Conservation (phyloP, 768 basidiomycete species). For the Baorangia bicolor region DNA sequence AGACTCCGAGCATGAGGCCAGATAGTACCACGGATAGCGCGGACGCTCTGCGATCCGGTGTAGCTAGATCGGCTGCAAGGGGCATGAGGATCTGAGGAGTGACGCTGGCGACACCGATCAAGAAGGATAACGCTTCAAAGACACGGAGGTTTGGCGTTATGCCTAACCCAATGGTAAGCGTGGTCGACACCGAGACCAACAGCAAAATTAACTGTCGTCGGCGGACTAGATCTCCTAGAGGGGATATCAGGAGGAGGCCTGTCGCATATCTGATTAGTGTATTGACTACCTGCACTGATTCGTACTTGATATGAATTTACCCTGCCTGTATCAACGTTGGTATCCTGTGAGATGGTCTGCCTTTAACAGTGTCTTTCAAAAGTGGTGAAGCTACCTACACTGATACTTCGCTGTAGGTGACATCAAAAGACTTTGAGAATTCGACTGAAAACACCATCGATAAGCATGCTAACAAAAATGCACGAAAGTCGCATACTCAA, state of each 20-base stretch:
- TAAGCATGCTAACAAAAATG: background rate
- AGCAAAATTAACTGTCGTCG: slow-evolving; percentile 67
- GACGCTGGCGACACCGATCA: slow-evolving; percentile 71
- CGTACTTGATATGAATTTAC: slow-evolving; percentile 34
- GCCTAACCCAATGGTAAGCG: slow-evolving; percentile 70
- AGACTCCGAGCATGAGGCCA: slow-evolving; percentile 67
- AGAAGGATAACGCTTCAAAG: slow-evolving; percentile 68
- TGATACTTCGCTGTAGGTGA: slow-evolving; percentile 38
- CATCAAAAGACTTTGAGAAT: slow-evolving; percentile 40
- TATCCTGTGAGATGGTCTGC: slow-evolving; percentile 39
- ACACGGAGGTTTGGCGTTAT: slow-evolving; percentile 55
- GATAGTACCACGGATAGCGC: slow-evolving; percentile 76
- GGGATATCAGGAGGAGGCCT: slow-evolving; percentile 73
- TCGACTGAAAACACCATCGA: slow-evolving; percentile 19
- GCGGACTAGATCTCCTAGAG: slow-evolving; percentile 80
- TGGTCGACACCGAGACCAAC: slow-evolving; percentile 50
- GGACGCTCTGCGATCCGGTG: slow-evolving; percentile 66
- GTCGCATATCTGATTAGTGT: slow-evolving; percentile 54
- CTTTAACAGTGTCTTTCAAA: background rate
- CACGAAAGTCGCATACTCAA: slow-evolving; percentile 47
- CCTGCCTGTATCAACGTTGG: slow-evolving; percentile 70
- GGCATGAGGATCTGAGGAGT: slow-evolving; percentile 76
- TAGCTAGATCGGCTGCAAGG: slow-evolving; percentile 78
- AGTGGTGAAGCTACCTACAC: slow-evolving; percentile 17
- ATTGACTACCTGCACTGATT: background rate